Evolutionary conservation across 208 protist genomes (phyloP).

Genomic region (Crithidia expoeki): DNA sequence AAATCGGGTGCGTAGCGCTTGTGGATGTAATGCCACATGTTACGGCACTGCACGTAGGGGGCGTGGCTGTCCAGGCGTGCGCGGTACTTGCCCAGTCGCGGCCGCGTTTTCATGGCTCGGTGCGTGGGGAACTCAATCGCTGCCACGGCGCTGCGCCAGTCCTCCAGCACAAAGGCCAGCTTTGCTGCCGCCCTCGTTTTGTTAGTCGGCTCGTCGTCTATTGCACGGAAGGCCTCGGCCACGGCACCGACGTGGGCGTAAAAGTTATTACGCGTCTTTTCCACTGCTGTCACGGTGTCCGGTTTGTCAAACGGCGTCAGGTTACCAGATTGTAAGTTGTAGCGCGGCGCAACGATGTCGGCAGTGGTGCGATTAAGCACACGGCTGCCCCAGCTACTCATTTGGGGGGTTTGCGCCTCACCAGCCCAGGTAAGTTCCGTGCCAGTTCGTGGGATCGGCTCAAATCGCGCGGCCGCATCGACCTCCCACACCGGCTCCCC

Average conservation of each 20-base stretch:
- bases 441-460: neutral
- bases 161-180: too few species aligned
- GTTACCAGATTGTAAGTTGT: neutral
- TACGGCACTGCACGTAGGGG: constrained; percentile 19
- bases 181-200: too few species aligned
- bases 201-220: too few species aligned
- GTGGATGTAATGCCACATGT: constrained; percentile 32
- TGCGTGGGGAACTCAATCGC: too few species aligned
- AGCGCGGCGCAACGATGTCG: constrained; percentile 17
- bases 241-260: too few species aligned
- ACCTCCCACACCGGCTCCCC: constrained; percentile 1
- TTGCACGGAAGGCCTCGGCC: too few species aligned
- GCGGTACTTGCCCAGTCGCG: constrained; percentile 26
- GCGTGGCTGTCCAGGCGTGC: constrained; percentile 26
- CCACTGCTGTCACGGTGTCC: too few species aligned
- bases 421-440: neutral
- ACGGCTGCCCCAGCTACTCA: constrained; percentile 9
- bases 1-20: constrained; percentile 23
- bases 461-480: constrained; percentile 10
- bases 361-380: constrained; percentile 11
- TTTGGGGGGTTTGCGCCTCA: constrained; percentile 3
- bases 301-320: too few species aligned
- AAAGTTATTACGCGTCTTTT: too few species aligned
- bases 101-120: constrained; percentile 2
- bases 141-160: too few species aligned